Conservation (phyloP, 495 filamentous ascomycete genomes). For the Oidiodendron maius region DNA sequence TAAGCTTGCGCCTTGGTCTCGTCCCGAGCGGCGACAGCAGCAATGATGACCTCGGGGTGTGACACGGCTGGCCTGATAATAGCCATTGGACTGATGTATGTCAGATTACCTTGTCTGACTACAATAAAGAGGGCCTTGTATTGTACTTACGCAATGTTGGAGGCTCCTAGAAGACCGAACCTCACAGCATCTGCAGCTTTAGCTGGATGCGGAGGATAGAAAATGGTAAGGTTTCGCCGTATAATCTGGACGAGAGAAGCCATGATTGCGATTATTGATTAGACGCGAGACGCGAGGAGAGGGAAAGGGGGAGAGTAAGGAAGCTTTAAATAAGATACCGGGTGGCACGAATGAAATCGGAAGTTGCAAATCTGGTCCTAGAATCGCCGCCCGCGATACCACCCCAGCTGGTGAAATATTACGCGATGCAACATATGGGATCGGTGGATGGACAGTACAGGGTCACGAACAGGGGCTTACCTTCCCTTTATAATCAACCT, state of each 20-base stretch:
- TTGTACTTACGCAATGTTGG: constrained; percentile 15
- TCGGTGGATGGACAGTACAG: too few species aligned
- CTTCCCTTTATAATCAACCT: too few species aligned
- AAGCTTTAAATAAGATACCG: too few species aligned
- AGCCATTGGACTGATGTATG: constrained; percentile 36
- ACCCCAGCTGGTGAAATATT: too few species aligned
- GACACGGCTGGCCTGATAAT: constrained; percentile 50
- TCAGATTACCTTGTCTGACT: not conserved
- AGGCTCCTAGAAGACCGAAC: constrained; percentile 15
- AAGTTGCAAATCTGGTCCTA: too few species aligned
- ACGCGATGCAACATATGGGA: too few species aligned
- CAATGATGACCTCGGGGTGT: constrained; percentile 54
- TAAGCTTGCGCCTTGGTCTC: constrained; percentile 42
- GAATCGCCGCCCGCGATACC: too few species aligned
- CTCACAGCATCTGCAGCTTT: constrained; percentile 3
- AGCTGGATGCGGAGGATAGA: constrained; percentile 5
- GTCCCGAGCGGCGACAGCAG: constrained; percentile 54
- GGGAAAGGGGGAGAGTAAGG: not conserved
- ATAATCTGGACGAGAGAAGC: constrained; percentile 12
- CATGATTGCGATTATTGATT: not conserved
- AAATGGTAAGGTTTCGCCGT: not conserved
- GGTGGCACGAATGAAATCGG: too few species aligned
- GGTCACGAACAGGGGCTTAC: too few species aligned
- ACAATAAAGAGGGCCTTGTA: not conserved
- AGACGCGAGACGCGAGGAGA: too few species aligned